phyloP scores from a whole-genome alignment of 768 basidiomycete genomes.

The Tricholoma flavovirens region DNA sequence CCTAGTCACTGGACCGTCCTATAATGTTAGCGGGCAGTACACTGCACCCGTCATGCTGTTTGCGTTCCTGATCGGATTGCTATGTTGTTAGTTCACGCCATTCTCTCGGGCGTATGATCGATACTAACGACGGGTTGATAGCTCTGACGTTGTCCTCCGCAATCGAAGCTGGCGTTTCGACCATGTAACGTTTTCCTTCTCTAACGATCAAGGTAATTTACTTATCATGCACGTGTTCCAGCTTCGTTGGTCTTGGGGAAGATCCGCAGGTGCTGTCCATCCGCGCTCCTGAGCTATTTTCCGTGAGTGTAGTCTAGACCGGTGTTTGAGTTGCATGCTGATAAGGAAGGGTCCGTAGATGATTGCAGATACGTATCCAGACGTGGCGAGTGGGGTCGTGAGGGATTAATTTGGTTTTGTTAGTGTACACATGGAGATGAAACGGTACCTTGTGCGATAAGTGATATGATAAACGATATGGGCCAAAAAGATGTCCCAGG shows the following conservation, averaged over 20 bases:
- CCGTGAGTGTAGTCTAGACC: slow-evolving; percentile 30
- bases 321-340: background rate
- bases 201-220: background rate
- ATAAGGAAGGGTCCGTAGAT: slow-evolving; percentile 32
- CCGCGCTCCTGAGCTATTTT: slow-evolving; percentile 68
- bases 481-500: slow-evolving; percentile 18
- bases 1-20: slow-evolving; percentile 66
- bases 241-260: slow-evolving; percentile 81
- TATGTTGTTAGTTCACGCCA: slow-evolving; percentile 48
- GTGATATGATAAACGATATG: too few relatives aligned
- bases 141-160: slow-evolving; percentile 66
- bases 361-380: slow-evolving; percentile 63
- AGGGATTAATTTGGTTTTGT: slow-evolving; percentile 12
- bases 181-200: slow-evolving; percentile 47
- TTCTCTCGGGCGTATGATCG: background rate
- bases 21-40: slow-evolving; percentile 70
- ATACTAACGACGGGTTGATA: slow-evolving; percentile 19
- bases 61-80: slow-evolving; percentile 74
- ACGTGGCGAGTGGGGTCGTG: slow-evolving; percentile 61
- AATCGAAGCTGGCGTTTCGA: slow-evolving; percentile 83
- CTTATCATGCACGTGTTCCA: slow-evolving; percentile 18
- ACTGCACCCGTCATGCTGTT: slow-evolving; percentile 74
- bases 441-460: background rate
- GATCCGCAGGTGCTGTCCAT: slow-evolving; percentile 73
- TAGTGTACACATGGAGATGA: background rate